A percentile compares a stretch with the other conserved stretches of the same genome.
These are phyloP conservation scores for Lobosporangium transversale DNA, from an alignment of 192 early-diverging fungal genomes.

Conservation along the genomic window DNA sequence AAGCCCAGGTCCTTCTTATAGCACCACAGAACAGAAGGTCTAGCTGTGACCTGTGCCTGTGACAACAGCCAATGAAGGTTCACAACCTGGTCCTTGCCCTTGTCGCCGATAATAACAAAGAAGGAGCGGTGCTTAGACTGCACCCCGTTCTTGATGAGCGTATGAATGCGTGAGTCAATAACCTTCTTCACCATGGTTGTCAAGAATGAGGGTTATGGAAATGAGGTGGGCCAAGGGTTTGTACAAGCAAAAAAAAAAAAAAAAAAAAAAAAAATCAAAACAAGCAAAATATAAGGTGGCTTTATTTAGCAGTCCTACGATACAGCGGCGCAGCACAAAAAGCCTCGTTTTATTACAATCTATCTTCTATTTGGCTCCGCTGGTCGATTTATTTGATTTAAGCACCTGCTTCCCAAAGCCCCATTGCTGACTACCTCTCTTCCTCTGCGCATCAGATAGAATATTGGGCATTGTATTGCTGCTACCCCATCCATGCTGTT, in stretches of 20 bases:
- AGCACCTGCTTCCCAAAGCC: slow-evolving; percentile 3
- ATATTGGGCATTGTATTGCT: slow-evolving; percentile 41
- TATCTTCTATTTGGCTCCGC: not conserved
- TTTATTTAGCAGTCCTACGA: too few species aligned
- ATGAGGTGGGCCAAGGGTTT: not conserved
- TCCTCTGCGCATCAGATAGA: slow-evolving; percentile 34
- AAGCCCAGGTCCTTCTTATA: slow-evolving; percentile 99
- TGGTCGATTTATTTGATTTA: not conserved
- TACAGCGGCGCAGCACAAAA: too few species aligned
- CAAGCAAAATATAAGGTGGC: slow-evolving; percentile 17
- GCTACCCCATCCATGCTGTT: slow-evolving; percentile 14
- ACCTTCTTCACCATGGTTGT: slow-evolving; percentile 79
- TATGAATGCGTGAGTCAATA: slow-evolving; percentile 94
- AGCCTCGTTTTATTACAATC: not conserved
- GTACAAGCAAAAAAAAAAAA: slow-evolving; percentile 3
- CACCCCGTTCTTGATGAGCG: slow-evolving; percentile 93
- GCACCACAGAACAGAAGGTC: slow-evolving; percentile 99
- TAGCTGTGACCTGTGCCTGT: slow-evolving; percentile 88
- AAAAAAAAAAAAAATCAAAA: slow-evolving; percentile 23
- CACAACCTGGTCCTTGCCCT: slow-evolving; percentile 91
- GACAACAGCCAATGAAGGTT: slow-evolving; percentile 97
- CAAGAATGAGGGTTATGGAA: not conserved
- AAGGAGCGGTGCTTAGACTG: slow-evolving; percentile 91
- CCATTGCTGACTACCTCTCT: slow-evolving; percentile 31
- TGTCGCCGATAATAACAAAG: slow-evolving; percentile 96